Evolutionary conservation across 495 filamentous ascomycete species (phyloP).

Genomic region (Lineolata rhizophorae): DNA sequence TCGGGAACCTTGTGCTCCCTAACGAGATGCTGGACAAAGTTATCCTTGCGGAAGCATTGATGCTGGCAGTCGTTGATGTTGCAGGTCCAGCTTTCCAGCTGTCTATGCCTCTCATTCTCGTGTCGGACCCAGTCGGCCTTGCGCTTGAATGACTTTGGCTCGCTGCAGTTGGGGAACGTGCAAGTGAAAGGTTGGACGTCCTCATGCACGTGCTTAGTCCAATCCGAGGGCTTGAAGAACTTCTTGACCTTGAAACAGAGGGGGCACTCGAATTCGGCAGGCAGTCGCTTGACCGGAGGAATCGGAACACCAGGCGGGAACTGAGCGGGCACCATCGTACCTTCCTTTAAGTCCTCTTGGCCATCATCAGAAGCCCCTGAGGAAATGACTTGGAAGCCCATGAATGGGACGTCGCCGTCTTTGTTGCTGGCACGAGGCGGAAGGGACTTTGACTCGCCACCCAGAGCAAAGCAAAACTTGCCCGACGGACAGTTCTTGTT

Average conservation of each 20-base stretch:
- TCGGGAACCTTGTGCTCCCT: slow-evolving; percentile 82
- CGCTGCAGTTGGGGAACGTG: slow-evolving; percentile 64
- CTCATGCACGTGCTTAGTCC: slow-evolving; percentile 95
- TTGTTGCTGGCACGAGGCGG: slow-evolving; percentile 21
- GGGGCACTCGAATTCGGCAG: slow-evolving; percentile 81
- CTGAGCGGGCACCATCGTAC: slow-evolving; percentile 40
- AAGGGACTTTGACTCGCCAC: slow-evolving; percentile 32
- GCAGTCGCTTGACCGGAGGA: slow-evolving; percentile 57
- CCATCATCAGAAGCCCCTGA: slow-evolving; percentile 31
- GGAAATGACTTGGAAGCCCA: slow-evolving; percentile 27
- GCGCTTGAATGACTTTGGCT: slow-evolving; percentile 88
- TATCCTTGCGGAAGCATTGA: slow-evolving; percentile 76
- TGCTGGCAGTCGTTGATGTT: slow-evolving; percentile 62
- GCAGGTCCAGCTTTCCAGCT: slow-evolving; percentile 86
- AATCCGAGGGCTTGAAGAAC: slow-evolving; percentile 88
- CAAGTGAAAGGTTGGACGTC: slow-evolving; percentile 92
- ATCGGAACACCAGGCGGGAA: slow-evolving; percentile 68
- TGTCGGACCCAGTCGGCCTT: slow-evolving; percentile 97
- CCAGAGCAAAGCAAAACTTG: slow-evolving; percentile 38
- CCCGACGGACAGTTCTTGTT: slow-evolving; percentile 34
- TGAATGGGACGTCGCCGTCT: slow-evolving; percentile 17
- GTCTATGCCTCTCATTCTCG: slow-evolving; percentile 82
- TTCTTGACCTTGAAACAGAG: slow-evolving; percentile 80
- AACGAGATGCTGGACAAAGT: slow-evolving; percentile 87
- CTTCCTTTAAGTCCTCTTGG: slow-evolving; percentile 37